A percentile compares a stretch with the other conserved stretches of the same genome.
phyloP scores from a whole-genome alignment of 2,329 filamentous ascomycete genomes.

The Graphilbum sp. region DNA sequence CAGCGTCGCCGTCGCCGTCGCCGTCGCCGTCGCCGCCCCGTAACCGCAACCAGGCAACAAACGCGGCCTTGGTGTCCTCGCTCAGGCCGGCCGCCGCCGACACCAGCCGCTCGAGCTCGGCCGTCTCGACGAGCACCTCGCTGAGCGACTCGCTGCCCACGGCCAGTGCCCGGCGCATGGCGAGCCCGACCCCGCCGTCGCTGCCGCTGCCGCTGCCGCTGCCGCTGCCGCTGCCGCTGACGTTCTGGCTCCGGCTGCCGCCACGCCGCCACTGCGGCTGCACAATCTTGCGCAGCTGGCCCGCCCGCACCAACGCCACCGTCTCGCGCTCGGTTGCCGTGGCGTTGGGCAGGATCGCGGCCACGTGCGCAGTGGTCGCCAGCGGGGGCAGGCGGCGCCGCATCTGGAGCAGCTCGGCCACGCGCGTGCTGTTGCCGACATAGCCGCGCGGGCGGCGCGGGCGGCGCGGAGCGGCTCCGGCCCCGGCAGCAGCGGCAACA shows the following conservation, averaged over 20 bases:
- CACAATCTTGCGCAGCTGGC: constrained; percentile 42
- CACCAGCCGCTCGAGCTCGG: constrained; percentile 37
- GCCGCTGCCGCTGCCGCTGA: neutral
- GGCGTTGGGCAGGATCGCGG: constrained; percentile 43
- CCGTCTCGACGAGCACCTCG: constrained; percentile 45
- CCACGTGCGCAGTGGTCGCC: constrained; percentile 49
- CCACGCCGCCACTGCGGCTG: constrained; percentile 34
- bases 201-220: constrained; percentile 12
- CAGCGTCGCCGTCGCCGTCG: constrained; percentile 15
- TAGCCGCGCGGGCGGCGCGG: constrained; percentile 1
- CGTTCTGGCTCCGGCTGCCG: constrained; percentile 30
- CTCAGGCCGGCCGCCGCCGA: constrained; percentile 15
- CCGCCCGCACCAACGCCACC: constrained; percentile 38
- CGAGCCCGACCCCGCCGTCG: constrained; percentile 29
- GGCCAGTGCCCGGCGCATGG: constrained; percentile 23
- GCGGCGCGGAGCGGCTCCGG: no score
- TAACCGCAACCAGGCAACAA: constrained; percentile 30
- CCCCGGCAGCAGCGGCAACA: no score
- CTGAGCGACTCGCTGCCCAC: constrained; percentile 14
- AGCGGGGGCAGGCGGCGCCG: constrained; percentile 43
- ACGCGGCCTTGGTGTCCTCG: constrained; percentile 29
- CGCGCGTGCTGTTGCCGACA: constrained; percentile 20
- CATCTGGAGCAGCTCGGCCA: constrained; percentile 47
- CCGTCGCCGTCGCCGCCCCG: constrained; percentile 20
- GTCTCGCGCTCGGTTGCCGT: constrained; percentile 53